phyloP scores from a whole-genome alignment of 2,329 filamentous ascomycete species.

The Exophiala bonariae region DNA sequence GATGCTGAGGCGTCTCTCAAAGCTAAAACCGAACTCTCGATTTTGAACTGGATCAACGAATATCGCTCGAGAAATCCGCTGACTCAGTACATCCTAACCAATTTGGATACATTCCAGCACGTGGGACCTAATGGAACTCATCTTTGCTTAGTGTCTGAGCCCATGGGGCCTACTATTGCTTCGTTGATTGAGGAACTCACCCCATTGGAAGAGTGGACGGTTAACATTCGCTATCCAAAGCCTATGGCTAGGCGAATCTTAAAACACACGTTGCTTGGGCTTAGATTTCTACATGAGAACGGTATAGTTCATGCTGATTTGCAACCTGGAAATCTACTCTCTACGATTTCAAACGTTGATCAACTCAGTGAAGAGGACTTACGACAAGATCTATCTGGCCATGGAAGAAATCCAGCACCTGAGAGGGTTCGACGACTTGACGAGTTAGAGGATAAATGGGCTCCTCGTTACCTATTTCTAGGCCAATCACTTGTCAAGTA shows the following conservation, averaged over 20 bases:
- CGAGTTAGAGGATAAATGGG: conserved; percentile 33
- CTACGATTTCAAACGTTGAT: conserved; percentile 26
- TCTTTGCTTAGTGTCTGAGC: no score
- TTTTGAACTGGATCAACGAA: conserved; percentile 8
- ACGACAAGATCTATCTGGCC: conserved; percentile 27
- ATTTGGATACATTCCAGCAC: no score
- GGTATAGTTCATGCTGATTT: conserved; percentile 30
- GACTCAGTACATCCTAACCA: conserved; percentile 28
- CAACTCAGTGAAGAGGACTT: conserved; percentile 13
- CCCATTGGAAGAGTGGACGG: no score
- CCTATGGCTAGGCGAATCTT: conserved; percentile 30
- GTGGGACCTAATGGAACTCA: no score
- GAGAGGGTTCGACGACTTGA: conserved; percentile 28
- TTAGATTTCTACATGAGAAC: conserved; percentile 31
- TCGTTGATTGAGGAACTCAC: no score
- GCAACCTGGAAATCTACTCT: conserved; percentile 30
- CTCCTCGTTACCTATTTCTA: conserved; percentile 31
- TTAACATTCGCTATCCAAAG: no score
- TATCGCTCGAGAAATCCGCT: conserved; percentile 8
- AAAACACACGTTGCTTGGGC: conserved; percentile 28
- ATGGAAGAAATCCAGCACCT: conserved; percentile 21
- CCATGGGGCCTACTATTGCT: no score
- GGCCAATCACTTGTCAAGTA: conserved; percentile 31
- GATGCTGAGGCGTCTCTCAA: conserved; percentile 5
- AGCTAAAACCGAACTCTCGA: conserved; percentile 1